A percentile compares a stretch with the other conserved stretches of the same genome.
These are phyloP conservation scores for Psidium friedrichsthalianum DNA, from an alignment of 345 rosid species.

Conservation along the genomic window DNA sequence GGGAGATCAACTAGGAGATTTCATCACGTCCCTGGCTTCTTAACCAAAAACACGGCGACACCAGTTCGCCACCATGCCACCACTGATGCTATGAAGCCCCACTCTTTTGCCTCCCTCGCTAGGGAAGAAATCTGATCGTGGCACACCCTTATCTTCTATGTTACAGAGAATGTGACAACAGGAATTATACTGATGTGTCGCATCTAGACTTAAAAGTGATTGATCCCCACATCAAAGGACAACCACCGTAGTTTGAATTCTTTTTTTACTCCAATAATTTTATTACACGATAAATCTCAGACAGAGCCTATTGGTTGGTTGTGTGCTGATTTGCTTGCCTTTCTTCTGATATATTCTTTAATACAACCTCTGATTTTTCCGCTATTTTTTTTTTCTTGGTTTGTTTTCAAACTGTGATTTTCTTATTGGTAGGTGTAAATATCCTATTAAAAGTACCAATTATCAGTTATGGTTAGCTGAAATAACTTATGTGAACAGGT, in stretches of 20 bases:
- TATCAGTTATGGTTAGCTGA: background rate
- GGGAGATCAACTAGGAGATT: background rate
- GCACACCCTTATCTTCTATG: no score
- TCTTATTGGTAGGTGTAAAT: background rate
- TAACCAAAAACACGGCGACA: background rate
- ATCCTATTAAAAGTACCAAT: background rate
- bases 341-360: background rate
- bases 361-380: background rate
- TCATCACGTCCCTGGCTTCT: background rate
- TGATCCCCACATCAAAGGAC: background rate
- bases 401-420: background rate
- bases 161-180: background rate
- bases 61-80: background rate
- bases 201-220: background rate
- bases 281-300: background rate
- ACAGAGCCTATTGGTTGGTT: no score
- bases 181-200: background rate
- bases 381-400: background rate
- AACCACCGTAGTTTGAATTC: background rate
- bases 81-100: background rate
- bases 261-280: no score
- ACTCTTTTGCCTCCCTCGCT: background rate
- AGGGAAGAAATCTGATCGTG: background rate
- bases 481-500: constrained; percentile 31
- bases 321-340: background rate